Base-by-base conservation (phyloP, 768 basidiomycete genomes). In the Lactarius trivialis region DNA sequence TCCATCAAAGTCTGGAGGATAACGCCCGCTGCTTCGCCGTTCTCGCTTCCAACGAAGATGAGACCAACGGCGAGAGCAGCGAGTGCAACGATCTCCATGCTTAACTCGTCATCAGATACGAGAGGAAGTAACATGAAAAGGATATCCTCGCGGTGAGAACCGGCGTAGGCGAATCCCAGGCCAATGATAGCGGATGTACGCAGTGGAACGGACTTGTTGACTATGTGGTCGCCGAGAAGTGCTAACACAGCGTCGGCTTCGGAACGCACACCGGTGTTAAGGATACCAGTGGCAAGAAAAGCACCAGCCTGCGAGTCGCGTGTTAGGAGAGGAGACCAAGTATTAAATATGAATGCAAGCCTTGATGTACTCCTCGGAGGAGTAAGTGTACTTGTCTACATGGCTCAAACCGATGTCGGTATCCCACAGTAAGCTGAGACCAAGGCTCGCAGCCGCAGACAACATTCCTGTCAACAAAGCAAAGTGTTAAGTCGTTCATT, bases 331-430 rank as follows among this genome's bases (percentile, higher is more conserved):
- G n/a, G 56, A 45, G 32, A 61, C 1, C n/a, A 30, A 30, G 19
- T 28, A 50, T 28, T 30, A 39, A 26, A 15, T 24, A 32, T 21
- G 56, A 45, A 54, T 30, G 64, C 67, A 43, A 64, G 82, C 88
- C 79, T 98, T 98, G 81, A 98, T 98, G 73, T 93, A 81, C 72
- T 99, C 97, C 68, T 99, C 97, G 1, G 90, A 76, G 0, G 93
- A 94, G 72, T 98, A 98, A 26, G 95, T 92, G 77, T 98, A 98
- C 74, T 93, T 97, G 78, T 99, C 97, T 67, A 98, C 88, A 67
- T 96, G 93, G 70, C 85, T 88, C 43, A 98, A 80, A 68, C 97
- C 97, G 60, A 90, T 82, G 60, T 98, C 97, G 9, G 91, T 91
- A 71, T 98, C 94, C 97, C 97, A 99, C 1, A 99, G 78, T 65